Evolutionary conservation across 164 flowering plant genomes (phyloP).

Genomic region (Aristolochia fimbriata): DNA sequence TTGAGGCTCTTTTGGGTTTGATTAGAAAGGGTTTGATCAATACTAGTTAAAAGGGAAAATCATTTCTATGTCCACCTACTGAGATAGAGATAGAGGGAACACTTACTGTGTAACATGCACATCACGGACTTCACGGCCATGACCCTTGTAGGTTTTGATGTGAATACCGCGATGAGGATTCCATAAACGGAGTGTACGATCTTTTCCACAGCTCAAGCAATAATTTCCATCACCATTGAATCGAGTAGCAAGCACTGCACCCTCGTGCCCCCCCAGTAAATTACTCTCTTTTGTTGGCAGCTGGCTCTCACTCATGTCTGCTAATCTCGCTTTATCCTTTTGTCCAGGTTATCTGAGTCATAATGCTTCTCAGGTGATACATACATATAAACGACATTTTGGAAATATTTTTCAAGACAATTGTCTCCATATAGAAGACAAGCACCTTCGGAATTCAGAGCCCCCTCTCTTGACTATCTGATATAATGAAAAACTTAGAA

Average conservation of each 20-base stretch:
- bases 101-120: conserved; percentile 69
- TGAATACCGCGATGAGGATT: conserved; percentile 92
- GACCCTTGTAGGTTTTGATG: conserved; percentile 89
- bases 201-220: conserved; percentile 84
- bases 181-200: conserved; percentile 91
- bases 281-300: conserved; percentile 56
- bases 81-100: conserved; percentile 6
- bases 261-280: conserved; percentile 75
- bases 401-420: no score
- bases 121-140: conserved; percentile 93
- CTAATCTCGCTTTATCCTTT: no score
- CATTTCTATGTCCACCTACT: neutral
- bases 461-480: no score
- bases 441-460: no score
- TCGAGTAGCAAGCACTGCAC: conserved; percentile 75
- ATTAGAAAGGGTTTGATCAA: no score
- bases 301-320: conserved; percentile 21
- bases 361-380: no score
- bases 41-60: no score
- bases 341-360: no score
- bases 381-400: no score
- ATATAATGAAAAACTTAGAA: no score
- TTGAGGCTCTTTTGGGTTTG: no score
- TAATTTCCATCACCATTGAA: conserved; percentile 86
- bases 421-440: no score